These are phyloP conservation scores for Flaveria bidentis DNA, from an alignment of 129 eudicot species.

Conservation along the genomic window DNA sequence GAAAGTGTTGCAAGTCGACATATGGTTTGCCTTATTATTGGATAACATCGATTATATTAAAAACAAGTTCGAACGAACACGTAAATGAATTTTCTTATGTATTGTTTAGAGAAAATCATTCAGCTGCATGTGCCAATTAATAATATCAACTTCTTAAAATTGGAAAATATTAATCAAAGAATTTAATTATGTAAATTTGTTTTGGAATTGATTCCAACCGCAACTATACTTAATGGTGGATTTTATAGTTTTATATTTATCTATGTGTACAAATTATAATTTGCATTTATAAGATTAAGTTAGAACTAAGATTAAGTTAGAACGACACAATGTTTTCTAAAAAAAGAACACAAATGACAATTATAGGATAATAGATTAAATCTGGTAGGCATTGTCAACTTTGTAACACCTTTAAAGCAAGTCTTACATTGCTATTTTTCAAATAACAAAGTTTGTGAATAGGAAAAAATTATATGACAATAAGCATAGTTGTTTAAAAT, in stretches of 20 bases:
- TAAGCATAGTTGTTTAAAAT: too few relatives aligned
- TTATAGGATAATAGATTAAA: too few relatives aligned
- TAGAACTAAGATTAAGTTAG: too few relatives aligned
- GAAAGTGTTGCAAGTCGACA: slow-evolving; percentile 16
- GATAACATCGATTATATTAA: background rate
- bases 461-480: too few relatives aligned
- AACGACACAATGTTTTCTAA: too few relatives aligned
- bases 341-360: too few relatives aligned
- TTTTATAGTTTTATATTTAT: background rate
- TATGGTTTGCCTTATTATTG: slow-evolving; percentile 9
- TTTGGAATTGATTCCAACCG: background rate
- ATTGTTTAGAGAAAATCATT: slow-evolving; percentile 1
- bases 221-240: background rate
- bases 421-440: too few relatives aligned
- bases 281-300: too few relatives aligned
- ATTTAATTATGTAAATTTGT: background rate
- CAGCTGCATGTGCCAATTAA: slow-evolving; percentile 18
- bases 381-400: too few relatives aligned
- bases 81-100: background rate
- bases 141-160: background rate
- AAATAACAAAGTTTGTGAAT: too few relatives aligned
- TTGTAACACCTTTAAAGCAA: too few relatives aligned
- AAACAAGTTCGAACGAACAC: background rate
- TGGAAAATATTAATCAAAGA: background rate
- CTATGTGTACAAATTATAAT: too few relatives aligned